Conservation (phyloP, 768 basidiomycete species). For the Kwoniella heveanensis region DNA sequence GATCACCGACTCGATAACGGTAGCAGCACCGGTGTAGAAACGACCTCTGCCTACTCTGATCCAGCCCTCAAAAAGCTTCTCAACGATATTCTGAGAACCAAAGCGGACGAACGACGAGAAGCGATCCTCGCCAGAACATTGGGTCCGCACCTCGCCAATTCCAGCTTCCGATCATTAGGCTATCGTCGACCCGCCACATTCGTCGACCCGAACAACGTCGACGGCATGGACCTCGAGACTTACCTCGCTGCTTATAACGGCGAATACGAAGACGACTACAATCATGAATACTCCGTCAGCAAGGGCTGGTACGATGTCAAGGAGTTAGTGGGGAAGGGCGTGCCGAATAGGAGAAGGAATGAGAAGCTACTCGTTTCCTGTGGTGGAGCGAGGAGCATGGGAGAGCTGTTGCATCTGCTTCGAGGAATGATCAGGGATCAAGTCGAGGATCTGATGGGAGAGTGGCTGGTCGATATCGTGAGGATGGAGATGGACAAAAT, state of each 20-base stretch:
- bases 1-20: no score
- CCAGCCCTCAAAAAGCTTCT: background rate
- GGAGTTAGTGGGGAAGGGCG: background rate
- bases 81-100: background rate
- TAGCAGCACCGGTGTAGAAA: no score
- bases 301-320: background rate
- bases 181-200: background rate
- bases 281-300: no score
- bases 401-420: background rate
- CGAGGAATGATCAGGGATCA: background rate
- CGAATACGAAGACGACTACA: background rate
- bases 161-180: background rate
- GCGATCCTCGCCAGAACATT: background rate
- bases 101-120: background rate
- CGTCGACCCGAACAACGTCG: background rate
- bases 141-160: background rate
- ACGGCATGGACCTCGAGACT: background rate
- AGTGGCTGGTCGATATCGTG: background rate
- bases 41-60: background rate
- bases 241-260: background rate
- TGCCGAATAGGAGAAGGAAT: background rate
- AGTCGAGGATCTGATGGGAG: background rate
- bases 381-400: background rate
- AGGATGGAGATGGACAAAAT: background rate
- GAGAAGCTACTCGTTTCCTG: background rate